Conservation (phyloP, 140 eudicot genomes). For the Bidens hawaiensis region DNA sequence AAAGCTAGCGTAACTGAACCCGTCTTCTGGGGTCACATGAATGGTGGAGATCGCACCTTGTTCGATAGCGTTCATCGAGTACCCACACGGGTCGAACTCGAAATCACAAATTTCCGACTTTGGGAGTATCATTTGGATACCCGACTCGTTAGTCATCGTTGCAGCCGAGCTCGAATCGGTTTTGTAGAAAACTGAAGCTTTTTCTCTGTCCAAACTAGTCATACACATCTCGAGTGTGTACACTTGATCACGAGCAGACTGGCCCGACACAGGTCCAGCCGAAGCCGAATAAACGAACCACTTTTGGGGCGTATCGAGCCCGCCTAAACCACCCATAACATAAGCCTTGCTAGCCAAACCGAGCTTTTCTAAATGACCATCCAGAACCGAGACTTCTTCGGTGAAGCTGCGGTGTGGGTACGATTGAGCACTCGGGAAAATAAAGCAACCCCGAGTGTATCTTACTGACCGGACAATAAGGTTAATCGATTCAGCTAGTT, state of each 20-base stretch:
- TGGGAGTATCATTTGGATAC: conserved; percentile 69
- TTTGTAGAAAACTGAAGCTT: conserved; percentile 74
- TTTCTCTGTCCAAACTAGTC: conserved; percentile 70
- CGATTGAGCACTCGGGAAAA: conserved; percentile 78
- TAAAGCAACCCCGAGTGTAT: conserved; percentile 86
- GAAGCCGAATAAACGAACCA: conserved; percentile 86
- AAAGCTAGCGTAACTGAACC: conserved; percentile 93
- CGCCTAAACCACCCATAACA: conserved; percentile 78
- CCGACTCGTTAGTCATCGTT: conserved; percentile 65
- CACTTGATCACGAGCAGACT: conserved; percentile 28
- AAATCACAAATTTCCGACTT: conserved; percentile 74
- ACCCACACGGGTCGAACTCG: conserved; percentile 94
- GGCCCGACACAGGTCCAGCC: conserved; percentile 37
- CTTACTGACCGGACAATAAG: conserved; percentile 70
- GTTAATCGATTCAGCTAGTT: conserved; percentile 47
- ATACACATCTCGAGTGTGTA: conserved; percentile 93
- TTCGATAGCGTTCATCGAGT: conserved; percentile 88
- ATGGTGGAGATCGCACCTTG: conserved; percentile 75
- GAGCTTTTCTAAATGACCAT: conserved; percentile 53
- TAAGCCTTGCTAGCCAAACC: conserved; percentile 58
- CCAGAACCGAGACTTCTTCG: conserved; percentile 85
- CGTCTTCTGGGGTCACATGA: conserved; percentile 91
- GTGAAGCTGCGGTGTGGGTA: conserved; percentile 82
- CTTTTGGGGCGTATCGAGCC: conserved; percentile 44
- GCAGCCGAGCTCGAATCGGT: conserved; percentile 44